These are phyloP conservation scores for Rubroshorea leprosula DNA, from an alignment of 345 rosid genomes.

Conservation along the genomic window DNA sequence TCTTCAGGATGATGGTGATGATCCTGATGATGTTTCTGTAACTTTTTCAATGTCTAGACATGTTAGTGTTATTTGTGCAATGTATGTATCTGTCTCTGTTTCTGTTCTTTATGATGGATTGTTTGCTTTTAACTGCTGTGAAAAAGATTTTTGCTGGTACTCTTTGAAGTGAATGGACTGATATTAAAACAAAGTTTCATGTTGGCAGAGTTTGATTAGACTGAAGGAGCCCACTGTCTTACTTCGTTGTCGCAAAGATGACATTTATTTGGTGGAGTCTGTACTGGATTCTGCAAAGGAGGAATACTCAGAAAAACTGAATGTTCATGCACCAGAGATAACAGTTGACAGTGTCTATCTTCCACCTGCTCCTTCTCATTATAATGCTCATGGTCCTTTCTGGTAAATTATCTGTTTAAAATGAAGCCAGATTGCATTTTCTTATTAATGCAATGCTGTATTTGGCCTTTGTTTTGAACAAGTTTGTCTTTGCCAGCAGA, in stretches of 20 bases:
- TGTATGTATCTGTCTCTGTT: background rate
- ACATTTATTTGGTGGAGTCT: constrained; percentile 53
- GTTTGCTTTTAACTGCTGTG: background rate
- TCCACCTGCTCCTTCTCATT: constrained; percentile 78
- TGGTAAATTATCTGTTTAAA: constrained; percentile 44
- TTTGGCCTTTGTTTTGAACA: background rate
- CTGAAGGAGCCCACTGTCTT: constrained; percentile 91
- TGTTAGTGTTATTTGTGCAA: background rate
- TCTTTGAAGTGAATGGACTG: background rate
- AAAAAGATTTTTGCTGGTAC: background rate
- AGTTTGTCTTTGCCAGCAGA: no score
- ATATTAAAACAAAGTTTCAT: constrained; percentile 2
- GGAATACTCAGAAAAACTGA: constrained; percentile 65
- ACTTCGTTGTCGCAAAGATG: constrained; percentile 81
- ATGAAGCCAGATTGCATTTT: background rate
- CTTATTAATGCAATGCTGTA: background rate
- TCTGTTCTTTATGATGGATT: background rate
- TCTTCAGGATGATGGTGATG: background rate
- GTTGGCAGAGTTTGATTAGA: constrained; percentile 80
- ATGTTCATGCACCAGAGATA: constrained; percentile 75
- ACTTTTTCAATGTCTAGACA: background rate
- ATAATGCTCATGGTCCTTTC: constrained; percentile 62
- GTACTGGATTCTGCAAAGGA: constrained; percentile 60
- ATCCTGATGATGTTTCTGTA: no score
- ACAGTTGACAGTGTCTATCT: constrained; percentile 63